Percentiles rank a stretch among this genome's conserved stretches.
Evolutionary conservation across 2,329 filamentous ascomycete species (phyloP).

Genomic region (Ophiognomonia clavigignenti-juglandacearum): DNA sequence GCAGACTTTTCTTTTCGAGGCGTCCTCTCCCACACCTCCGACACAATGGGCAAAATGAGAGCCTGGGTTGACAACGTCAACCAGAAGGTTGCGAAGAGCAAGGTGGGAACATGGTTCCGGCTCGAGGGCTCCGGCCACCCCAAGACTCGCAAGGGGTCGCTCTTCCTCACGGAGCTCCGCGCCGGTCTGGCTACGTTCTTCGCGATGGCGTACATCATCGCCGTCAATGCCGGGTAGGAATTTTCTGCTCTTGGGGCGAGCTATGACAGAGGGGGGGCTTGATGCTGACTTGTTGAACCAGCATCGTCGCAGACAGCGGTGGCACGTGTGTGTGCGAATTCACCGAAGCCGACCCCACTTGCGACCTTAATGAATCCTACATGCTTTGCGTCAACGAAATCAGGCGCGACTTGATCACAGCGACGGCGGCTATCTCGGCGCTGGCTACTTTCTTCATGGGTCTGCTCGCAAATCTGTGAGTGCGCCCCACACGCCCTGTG

Average conservation of each 20-base stretch:
- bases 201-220: slow-evolving; percentile 51
- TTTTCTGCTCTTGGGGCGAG: too few species aligned
- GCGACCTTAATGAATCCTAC: slow-evolving; percentile 53
- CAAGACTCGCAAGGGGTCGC: slow-evolving; percentile 58
- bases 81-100: slow-evolving; percentile 55
- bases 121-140: slow-evolving; percentile 73
- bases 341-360: slow-evolving; percentile 45
- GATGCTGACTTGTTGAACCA: slow-evolving; percentile 20
- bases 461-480: slow-evolving; percentile 68
- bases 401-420: slow-evolving; percentile 77
- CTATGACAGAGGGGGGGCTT: too few species aligned
- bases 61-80: slow-evolving; percentile 48
- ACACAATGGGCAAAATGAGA: slow-evolving; percentile 32
- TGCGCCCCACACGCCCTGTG: slow-evolving; percentile 12
- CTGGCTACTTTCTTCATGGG: slow-evolving; percentile 81
- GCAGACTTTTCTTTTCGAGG: slow-evolving; percentile 24
- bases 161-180: slow-evolving; percentile 79
- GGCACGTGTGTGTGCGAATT: slow-evolving; percentile 71
- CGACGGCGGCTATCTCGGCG: slow-evolving; percentile 77
- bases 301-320: slow-evolving; percentile 57
- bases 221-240: slow-evolving; percentile 38
- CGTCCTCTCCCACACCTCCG: slow-evolving; percentile 6
- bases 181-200: slow-evolving; percentile 80
- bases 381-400: slow-evolving; percentile 58
- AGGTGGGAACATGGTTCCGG: slow-evolving; percentile 69